Base-by-base conservation (phyloP, 345 rosid genomes). In the Combretum micranthum region DNA sequence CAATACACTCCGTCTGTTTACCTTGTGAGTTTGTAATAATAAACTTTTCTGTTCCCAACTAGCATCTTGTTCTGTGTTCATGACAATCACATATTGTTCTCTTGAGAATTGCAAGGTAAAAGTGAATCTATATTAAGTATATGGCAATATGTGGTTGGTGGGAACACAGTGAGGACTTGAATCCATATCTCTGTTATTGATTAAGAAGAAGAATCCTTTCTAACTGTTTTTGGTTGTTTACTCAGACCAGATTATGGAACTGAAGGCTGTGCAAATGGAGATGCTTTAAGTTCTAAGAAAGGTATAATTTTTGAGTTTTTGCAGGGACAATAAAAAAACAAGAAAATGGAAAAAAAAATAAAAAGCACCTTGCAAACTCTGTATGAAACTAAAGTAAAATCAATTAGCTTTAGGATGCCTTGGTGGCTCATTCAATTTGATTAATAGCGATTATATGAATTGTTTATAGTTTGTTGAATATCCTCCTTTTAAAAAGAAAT, bases 1-100 rank as follows among this genome's bases (percentile, higher is more conserved):
- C 20, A 89, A 85, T 47, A 76, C 76, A n/a, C 76, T 89, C 61
- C 81, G 88, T 25, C 39, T 85, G 13, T 93, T 93, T 76, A 60
- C 84, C 19, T 49, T 75, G 97, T 93, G 75, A 74, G 90, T 12
- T 22, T 39, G 39, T 21, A n/a, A 0, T 51, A 4, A 14, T 51
- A 11, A 20, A 10, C 26, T 15, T 46, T 46, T 14, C 49, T 12
- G 4, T 46, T 46, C 4, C 15, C 15, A 45, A 45, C 12, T 4
- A 15, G 16, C 14, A 1, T 46, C 49, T 46, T 64, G 22, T 55
- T 47, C 39, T 39, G 26, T n/a, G 42, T n/a, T 47, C 20, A 14
- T 42, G 39, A 8, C 39, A 4, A 32, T 32, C 39, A 32, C 39
- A 32, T 32, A 32, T 32, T 32, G 39, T 32, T 32, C 10, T 32